Evolutionary conservation across 805 yeast genomes (phyloP), one percentile per base, ranked within the genome.

Genomic region (Saturnispora besseyi): DNA sequence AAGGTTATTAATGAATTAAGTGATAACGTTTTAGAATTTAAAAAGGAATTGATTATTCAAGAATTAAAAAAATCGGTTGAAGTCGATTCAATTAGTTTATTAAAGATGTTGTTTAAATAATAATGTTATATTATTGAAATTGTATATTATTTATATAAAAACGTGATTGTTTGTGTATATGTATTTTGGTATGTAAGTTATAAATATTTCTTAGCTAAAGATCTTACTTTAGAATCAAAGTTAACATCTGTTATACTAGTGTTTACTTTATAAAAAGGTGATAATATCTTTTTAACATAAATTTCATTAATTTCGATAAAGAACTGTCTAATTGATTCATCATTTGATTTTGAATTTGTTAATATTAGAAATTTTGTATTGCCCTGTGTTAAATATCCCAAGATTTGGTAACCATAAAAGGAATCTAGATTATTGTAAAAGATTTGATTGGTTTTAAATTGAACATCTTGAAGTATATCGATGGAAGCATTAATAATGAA

Each of bases 391-490:
- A 91, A 74, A 62, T 81, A 93, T 3, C 91, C 95, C 49, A 88
- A 85, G n/a, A 91, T 78, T 44, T 75, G 70, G 56, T 81, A 79
- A 5, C 93, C 95, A 63, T 90, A 87, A 64, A 88, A 91, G 34
- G 82, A 80, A 66, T 93, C 99, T 18, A 91, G 78, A 42, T 78
- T 78, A 43, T 91, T 90, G 54, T 89, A 68, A 60, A 85, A 83
- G 54, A 84, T 72, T 41, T 75, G 72, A 54, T 73, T 78, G 9
- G 78, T 72, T 44, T 78, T 76, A 91, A 96, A 89, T 62, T 89
- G 97, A 2, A 80, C 67, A 58, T 90, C 96, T 55, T 93, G 96
- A 0, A 93, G 81, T n/a, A 93, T 74, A 64, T 93, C 99, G 34
- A 93, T 67, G 2, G 98, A 80, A 1, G 96, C 78, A 61, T 93